Conservation (phyloP, 306 rosid genomes). For the Senna tora region DNA sequence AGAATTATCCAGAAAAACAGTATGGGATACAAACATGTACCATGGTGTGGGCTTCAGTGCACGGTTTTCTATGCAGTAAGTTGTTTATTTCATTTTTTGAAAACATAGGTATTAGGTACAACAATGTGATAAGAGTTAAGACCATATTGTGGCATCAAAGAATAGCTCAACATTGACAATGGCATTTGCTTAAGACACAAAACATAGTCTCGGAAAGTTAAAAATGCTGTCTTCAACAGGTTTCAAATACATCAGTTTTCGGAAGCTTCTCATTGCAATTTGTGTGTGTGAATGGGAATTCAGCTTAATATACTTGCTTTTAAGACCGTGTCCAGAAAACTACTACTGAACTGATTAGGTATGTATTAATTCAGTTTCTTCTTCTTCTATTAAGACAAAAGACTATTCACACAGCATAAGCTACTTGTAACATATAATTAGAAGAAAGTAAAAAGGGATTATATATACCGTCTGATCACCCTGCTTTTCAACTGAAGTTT, state of each 20-base stretch:
- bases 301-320: neutral
- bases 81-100: neutral
- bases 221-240: constrained; percentile 3
- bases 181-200: constrained; percentile 20
- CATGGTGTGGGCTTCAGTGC: neutral
- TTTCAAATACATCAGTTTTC: constrained; percentile 17
- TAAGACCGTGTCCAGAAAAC: constrained; percentile 1
- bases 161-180: neutral
- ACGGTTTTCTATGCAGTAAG: neutral
- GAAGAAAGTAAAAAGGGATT: constrained; percentile 20
- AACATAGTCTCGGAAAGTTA: neutral
- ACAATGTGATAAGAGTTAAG: neutral
- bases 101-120: neutral
- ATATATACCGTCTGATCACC: constrained; percentile 80
- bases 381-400: neutral
- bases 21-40: neutral
- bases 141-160: constrained; percentile 1
- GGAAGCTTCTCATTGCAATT: constrained; percentile 22
- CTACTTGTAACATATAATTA: neutral
- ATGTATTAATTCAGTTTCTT: constrained; percentile 14
- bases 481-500: constrained; percentile 73
- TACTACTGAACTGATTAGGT: neutral
- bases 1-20: neutral
- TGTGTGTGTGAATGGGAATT: constrained; percentile 6
- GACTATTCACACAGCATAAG: constrained; percentile 17